phyloP scores from a whole-genome alignment of 192 early-diverging fungal genomes.

The Cetraspora pellucida region DNA sequence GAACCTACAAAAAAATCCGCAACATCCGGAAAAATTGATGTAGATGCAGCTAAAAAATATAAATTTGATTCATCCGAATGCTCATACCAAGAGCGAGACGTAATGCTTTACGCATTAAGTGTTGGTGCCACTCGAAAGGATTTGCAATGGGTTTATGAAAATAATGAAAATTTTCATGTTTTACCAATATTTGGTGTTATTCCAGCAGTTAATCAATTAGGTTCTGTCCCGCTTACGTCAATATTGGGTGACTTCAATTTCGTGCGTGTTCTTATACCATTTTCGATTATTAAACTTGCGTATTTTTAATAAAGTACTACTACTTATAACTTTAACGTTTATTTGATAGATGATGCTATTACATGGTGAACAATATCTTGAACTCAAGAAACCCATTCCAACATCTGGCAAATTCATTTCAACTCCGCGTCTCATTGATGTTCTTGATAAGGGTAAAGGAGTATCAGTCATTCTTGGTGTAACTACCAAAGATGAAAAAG shows the following conservation, averaged over 20 bases:
- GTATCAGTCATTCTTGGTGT: slow-evolving; percentile 80
- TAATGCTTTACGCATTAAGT: slow-evolving; percentile 92
- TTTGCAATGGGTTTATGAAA: slow-evolving; percentile 91
- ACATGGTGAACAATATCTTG: slow-evolving; percentile 98
- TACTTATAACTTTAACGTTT: slow-evolving; percentile 27
- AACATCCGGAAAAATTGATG: slow-evolving; percentile 53
- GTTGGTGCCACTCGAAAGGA: slow-evolving; percentile 89
- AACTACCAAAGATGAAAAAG: slow-evolving; percentile 74
- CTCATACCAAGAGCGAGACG: slow-evolving; percentile 85
- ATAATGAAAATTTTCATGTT: slow-evolving; percentile 75
- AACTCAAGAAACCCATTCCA: slow-evolving; percentile 84
- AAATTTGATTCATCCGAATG: slow-evolving; percentile 61
- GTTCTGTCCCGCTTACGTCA: slow-evolving; percentile 73
- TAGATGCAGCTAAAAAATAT: slow-evolving; percentile 64
- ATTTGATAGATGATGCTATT: slow-evolving; percentile 89
- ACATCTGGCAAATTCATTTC: slow-evolving; percentile 79
- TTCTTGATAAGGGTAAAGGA: slow-evolving; percentile 98
- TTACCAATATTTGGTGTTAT: slow-evolving; percentile 95
- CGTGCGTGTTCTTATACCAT: slow-evolving; percentile 22
- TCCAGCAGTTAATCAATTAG: slow-evolving; percentile 47
- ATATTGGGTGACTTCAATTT: slow-evolving; percentile 80
- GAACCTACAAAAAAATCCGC: slow-evolving; percentile 39
- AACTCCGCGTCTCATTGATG: slow-evolving; percentile 80
- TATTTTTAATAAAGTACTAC: not conserved
- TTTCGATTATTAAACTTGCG: not conserved